Conservation (phyloP, 2,329 filamentous ascomycete genomes). For the Sphaerulina musiva region DNA sequence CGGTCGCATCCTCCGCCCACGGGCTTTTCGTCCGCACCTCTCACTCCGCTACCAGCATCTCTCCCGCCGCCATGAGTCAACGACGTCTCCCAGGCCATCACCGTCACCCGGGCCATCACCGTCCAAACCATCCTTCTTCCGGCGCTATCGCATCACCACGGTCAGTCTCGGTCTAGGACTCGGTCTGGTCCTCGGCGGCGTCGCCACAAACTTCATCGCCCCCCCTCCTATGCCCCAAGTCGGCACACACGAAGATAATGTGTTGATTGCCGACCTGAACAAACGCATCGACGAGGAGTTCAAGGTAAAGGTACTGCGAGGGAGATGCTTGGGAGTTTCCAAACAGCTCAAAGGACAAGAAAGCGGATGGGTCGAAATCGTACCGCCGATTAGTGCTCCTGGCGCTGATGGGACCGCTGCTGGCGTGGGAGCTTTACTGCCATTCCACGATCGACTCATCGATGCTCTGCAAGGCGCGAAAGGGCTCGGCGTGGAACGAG, state of each 20-base stretch:
- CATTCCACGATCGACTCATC: conserved; percentile 22
- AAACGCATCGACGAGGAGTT: conserved; percentile 43
- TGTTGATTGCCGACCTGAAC: conserved; percentile 40
- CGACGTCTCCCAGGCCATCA: not conserved
- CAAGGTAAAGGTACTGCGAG: conserved; percentile 43
- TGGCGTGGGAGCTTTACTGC: conserved; percentile 10
- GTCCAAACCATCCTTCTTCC: conserved; percentile 2
- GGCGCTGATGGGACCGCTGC: not conserved
- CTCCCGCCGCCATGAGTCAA: conserved; percentile 1
- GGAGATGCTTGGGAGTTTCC: conserved; percentile 37
- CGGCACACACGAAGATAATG: conserved; percentile 39
- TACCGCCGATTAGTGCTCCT: conserved; percentile 15
- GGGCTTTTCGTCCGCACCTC: conserved; percentile 21
- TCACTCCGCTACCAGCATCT: conserved; percentile 25
- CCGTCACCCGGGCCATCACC: not conserved
- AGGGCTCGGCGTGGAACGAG: conserved; percentile 48
- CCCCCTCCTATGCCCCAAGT: conserved; percentile 41
- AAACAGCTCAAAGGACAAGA: conserved; percentile 29
- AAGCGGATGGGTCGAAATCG: conserved; percentile 32
- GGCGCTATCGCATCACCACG: conserved; percentile 19
- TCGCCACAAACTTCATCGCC: conserved; percentile 38
- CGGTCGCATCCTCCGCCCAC: not conserved
- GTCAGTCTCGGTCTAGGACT: conserved; percentile 34
- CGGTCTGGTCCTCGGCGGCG: conserved; percentile 32
- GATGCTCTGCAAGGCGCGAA: conserved; percentile 36